These are phyloP conservation scores for Moricandia arvensis DNA, from an alignment of 345 rosid species.

Conservation along the genomic window DNA sequence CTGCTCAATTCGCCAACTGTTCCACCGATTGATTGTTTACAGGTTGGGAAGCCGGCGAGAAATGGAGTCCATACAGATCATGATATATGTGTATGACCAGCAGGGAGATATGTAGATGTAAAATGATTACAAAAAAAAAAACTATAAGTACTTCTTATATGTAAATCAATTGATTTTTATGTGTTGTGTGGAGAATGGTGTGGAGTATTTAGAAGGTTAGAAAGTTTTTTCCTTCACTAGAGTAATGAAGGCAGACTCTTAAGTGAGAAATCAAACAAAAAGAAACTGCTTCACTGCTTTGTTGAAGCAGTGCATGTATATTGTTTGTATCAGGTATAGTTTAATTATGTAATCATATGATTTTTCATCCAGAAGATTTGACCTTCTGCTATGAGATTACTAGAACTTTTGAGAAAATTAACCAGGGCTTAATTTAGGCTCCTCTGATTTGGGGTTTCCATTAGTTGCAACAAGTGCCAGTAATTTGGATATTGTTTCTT, in stretches of 20 bases:
- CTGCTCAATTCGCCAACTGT: slow-evolving; percentile 67
- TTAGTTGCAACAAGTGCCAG: neutral
- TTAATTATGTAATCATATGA: neutral
- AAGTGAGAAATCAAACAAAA: neutral
- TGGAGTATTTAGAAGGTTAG: slow-evolving; percentile 4
- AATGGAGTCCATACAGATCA: slow-evolving; percentile 60
- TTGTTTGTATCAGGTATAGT: slow-evolving; percentile 11
- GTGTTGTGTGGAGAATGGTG: too few species aligned
- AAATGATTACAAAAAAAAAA: slow-evolving; percentile 10
- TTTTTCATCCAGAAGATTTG: neutral
- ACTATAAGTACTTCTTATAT: neutral
- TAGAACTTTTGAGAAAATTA: neutral
- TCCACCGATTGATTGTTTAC: slow-evolving; percentile 86
- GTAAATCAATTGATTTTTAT: neutral
- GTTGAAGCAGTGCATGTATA: slow-evolving; percentile 15
- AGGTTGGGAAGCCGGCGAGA: slow-evolving; percentile 77
- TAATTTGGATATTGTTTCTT: neutral
- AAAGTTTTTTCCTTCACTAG: neutral
- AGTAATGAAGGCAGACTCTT: too few species aligned
- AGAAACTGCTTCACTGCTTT: neutral
- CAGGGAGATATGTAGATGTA: slow-evolving; percentile 26
- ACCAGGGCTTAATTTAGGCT: neutral
- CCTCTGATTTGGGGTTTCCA: neutral
- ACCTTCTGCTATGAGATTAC: neutral
- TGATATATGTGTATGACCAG: slow-evolving; percentile 57